These are phyloP conservation scores for Crithidia fasciculata DNA, from an alignment of 208 protist species.

Conservation along the genomic window DNA sequence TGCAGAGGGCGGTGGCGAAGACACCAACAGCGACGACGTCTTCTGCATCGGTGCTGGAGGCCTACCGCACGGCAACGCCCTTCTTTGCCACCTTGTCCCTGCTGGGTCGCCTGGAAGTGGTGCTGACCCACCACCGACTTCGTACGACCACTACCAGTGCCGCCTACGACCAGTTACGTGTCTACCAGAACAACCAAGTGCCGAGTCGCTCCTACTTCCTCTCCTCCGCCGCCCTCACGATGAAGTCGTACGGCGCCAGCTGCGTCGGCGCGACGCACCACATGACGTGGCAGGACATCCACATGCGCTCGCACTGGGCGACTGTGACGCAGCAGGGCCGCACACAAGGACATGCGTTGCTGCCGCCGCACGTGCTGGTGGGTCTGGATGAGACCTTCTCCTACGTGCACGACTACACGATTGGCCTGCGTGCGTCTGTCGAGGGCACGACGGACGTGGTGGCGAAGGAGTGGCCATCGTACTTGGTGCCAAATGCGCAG, in stretches of 20 bases:
- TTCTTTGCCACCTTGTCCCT: constrained; percentile 52
- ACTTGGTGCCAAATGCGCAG: constrained; percentile 72
- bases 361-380: constrained; percentile 43
- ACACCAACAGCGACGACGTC: neutral
- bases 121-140: constrained; percentile 35
- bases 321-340: constrained; percentile 45
- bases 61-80: constrained; percentile 40
- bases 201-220: constrained; percentile 58
- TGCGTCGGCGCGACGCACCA: constrained; percentile 58
- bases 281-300: constrained; percentile 66
- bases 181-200: constrained; percentile 43
- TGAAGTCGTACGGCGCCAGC: constrained; percentile 30
- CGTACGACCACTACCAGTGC: neutral
- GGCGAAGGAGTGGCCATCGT: constrained; percentile 51
- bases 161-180: neutral
- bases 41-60: constrained; percentile 1
- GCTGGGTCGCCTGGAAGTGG: constrained; percentile 47
- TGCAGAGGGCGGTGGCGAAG: constrained; percentile 11
- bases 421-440: constrained; percentile 28
- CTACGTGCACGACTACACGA: constrained; percentile 71
- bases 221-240: constrained; percentile 43
- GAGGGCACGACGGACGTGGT: constrained; percentile 10
- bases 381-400: constrained; percentile 76
- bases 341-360: constrained; percentile 42
- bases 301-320: constrained; percentile 53